Percentiles rank a stretch among this genome's conserved stretches.
Evolutionary conservation across 1,284 basidiomycete genomes (phyloP).

Genomic region (Leccinum cinnamomeum): DNA sequence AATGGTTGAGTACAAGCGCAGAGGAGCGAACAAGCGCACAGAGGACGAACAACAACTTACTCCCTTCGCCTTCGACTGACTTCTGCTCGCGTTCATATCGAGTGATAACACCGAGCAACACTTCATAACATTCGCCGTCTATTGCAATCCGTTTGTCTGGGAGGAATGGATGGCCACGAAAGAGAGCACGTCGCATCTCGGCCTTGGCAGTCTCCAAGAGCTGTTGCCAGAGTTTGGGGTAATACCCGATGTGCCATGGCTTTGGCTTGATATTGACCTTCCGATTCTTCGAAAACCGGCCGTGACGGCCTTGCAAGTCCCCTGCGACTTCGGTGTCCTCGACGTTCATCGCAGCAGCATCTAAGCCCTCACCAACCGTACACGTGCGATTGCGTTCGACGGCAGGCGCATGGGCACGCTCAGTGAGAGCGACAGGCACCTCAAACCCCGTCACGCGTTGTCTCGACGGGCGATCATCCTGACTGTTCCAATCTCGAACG

Average conservation of each 20-base stretch:
- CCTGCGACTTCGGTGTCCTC: background rate
- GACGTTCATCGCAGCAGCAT: background rate
- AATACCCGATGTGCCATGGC: slow-evolving; percentile 1
- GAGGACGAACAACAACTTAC: no score
- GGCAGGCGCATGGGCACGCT: background rate
- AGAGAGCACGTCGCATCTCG: background rate
- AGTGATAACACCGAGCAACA: no score
- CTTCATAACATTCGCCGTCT: no score
- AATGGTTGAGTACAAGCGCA: no score
- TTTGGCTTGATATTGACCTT: background rate
- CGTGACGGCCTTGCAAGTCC: background rate
- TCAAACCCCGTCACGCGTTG: background rate
- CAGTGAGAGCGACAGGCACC: background rate
- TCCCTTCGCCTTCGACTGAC: no score
- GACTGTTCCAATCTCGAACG: background rate
- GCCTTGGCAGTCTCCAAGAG: slow-evolving; percentile 1
- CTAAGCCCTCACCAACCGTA: background rate
- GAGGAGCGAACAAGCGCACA: no score
- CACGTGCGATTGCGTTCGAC: background rate
- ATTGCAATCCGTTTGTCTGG: no score
- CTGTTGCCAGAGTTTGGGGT: background rate
- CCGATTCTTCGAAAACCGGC: background rate
- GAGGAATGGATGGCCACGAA: no score
- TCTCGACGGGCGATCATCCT: background rate
- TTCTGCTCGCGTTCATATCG: no score